These are phyloP conservation scores for Claviceps quebecensis DNA, from an alignment of 2,329 filamentous ascomycete species.

Conservation along the genomic window DNA sequence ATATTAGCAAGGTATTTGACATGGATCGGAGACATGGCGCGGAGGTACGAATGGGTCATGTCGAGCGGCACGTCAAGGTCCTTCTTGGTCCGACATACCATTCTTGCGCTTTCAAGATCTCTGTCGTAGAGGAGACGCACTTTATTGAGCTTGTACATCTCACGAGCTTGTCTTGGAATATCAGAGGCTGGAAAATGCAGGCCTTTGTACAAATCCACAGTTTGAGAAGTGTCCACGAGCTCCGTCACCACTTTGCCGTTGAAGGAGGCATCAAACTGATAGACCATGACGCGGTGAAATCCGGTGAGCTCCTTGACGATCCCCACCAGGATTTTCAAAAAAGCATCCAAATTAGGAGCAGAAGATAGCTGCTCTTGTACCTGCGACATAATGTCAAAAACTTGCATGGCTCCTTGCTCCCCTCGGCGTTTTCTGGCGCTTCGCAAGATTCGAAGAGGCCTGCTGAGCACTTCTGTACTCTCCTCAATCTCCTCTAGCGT, in stretches of 20 bases:
- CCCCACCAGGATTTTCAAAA: conserved; percentile 70
- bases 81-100: conserved; percentile 64
- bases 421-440: conserved; percentile 63
- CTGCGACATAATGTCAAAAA: conserved; percentile 85
- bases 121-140: conserved; percentile 78
- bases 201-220: conserved; percentile 74
- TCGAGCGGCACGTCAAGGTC: conserved; percentile 66
- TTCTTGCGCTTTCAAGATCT: conserved; percentile 61
- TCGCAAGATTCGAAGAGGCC: conserved; percentile 61
- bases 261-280: conserved; percentile 72
- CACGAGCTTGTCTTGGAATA: conserved; percentile 71
- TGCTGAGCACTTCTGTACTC: conserved; percentile 62
- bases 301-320: conserved; percentile 82
- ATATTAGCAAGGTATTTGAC: conserved; percentile 80
- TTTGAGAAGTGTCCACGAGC: conserved; percentile 64
- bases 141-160: conserved; percentile 84
- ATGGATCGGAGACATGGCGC: conserved; percentile 84
- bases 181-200: conserved; percentile 80
- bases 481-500: conserved; percentile 60
- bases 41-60: conserved; percentile 70
- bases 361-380: conserved; percentile 75
- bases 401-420: conserved; percentile 73
- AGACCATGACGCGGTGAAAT: conserved; percentile 86
- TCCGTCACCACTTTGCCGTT: conserved; percentile 84
- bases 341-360: conserved; percentile 54